Evolutionary conservation across 116 monocot genomes (phyloP), one percentile per base, ranked within the genome.

Genomic region (Papilionanthe hybrid): DNA sequence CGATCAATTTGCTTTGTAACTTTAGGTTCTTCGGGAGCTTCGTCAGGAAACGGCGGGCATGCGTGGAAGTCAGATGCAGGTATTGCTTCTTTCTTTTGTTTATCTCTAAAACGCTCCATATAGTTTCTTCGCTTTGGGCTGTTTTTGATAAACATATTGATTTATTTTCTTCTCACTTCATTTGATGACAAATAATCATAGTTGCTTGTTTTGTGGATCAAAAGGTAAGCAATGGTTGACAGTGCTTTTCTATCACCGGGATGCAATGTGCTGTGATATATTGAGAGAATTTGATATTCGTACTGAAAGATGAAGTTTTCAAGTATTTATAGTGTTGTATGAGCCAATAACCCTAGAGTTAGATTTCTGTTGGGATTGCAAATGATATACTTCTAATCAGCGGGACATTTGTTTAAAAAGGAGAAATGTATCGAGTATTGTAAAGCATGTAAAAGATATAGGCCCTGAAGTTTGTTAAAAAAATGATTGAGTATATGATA

Each of bases 21-120:
- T 32, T 82, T 55, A 96, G 96, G 84, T 96, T 73, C 90, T 93
- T 67, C 85, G 86, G 30, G 89, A 90, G 78, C 92, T 96, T 27
- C 83, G 96, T 15, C 89, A 91, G 66, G 96, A 94, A 82, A 96
- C 94, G 6, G 87, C 89, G 8, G 78, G 78, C 8, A 87, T 93
- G 91, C 71, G 60, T 48, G 91, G 96, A 44, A 94, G 92, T 86
- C 92, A 92, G 83, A 92, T 96, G 94, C 92, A 89, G 93, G 96
- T 93, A 47, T 22, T 42, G 5, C n/a, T 45, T 73, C 49, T 3
- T 55, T 20, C 44, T 69, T 50, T 17, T 75, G 57, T 67, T 42
- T 65, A 25, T 27, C 6, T 65, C 65, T 27, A 7, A 32, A 71
- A 13, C 37, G 28, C 9, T 71, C 37, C 2, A 6, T 65, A 5